Conservation (phyloP, 2,329 filamentous ascomycete genomes). For the Beauveria caledonica region DNA sequence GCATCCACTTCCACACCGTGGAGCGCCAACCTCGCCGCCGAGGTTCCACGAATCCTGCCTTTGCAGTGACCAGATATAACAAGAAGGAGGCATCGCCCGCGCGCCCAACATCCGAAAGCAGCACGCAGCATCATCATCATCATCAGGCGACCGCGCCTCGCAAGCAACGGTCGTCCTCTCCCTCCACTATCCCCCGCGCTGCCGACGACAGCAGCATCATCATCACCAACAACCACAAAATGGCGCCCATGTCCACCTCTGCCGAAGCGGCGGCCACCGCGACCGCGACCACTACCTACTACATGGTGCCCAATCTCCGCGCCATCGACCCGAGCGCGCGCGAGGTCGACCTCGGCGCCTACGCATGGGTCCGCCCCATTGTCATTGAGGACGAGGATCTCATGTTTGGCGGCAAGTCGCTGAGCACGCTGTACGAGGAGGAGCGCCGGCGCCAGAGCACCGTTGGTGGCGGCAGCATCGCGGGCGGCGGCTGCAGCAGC, state of each 20-base stretch:
- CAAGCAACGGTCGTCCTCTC: not conserved
- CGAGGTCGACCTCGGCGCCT: constrained; percentile 26
- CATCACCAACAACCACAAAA: not conserved
- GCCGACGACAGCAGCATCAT: not conserved
- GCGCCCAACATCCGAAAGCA: not conserved
- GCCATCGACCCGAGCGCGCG: constrained; percentile 24
- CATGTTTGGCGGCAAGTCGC: constrained; percentile 51
- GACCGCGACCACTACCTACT: constrained; percentile 13
- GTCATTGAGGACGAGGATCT: constrained; percentile 54
- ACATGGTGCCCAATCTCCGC: constrained; percentile 25
- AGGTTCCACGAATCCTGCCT: constrained; percentile 1
- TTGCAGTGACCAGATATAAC: not conserved
- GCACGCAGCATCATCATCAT: not conserved
- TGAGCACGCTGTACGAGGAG: constrained; percentile 54
- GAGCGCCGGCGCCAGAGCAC: constrained; percentile 38
- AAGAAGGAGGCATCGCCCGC: not conserved
- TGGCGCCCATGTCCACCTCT: constrained; percentile 3
- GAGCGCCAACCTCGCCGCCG: constrained; percentile 9
- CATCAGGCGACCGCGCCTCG: not conserved
- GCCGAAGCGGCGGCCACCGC: not conserved
- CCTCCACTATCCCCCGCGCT: not conserved
- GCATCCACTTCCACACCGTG: constrained; percentile 10
- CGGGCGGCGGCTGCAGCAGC: constrained; percentile 26
- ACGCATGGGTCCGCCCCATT: constrained; percentile 44
- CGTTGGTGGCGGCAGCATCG: constrained; percentile 25